phyloP scores from a whole-genome alignment of 768 basidiomycete species.

The Megacollybia marginata region DNA sequence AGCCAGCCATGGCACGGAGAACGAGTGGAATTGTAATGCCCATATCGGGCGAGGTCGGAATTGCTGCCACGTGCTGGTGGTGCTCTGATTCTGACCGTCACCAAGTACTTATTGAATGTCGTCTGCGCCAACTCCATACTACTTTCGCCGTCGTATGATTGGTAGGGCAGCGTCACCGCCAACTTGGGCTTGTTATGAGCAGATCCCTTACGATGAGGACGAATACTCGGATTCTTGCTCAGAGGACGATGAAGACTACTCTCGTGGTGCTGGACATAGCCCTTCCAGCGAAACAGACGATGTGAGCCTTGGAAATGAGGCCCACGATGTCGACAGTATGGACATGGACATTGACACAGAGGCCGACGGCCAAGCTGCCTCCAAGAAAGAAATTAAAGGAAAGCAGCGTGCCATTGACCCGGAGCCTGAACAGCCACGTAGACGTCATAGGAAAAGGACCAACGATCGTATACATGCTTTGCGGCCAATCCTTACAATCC shows the following conservation, averaged over 20 bases:
- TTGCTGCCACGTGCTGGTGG: too few relatives aligned
- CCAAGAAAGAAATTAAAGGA: slow-evolving; percentile 63
- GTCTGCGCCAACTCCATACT: slow-evolving; percentile 25
- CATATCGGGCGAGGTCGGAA: background rate
- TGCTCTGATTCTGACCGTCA: too few relatives aligned
- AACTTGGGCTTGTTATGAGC: slow-evolving; percentile 88
- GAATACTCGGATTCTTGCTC: slow-evolving; percentile 58
- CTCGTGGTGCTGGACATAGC: slow-evolving; percentile 13
- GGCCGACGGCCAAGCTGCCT: slow-evolving; percentile 37
- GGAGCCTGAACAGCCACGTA: slow-evolving; percentile 43
- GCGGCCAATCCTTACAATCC: slow-evolving; percentile 80
- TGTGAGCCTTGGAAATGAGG: slow-evolving; percentile 20
- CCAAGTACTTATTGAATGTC: background rate
- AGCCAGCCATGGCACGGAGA: slow-evolving; percentile 66
- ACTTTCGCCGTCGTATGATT: slow-evolving; percentile 66
- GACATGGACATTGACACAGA: slow-evolving; percentile 50
- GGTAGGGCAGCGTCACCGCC: slow-evolving; percentile 79
- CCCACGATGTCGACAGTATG: slow-evolving; percentile 37
- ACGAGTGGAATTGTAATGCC: background rate
- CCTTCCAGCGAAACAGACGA: slow-evolving; percentile 25
- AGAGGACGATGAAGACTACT: slow-evolving; percentile 68
- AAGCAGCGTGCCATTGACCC: slow-evolving; percentile 75
- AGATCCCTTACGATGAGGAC: slow-evolving; percentile 66
- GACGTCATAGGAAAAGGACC: slow-evolving; percentile 44
- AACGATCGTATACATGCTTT: slow-evolving; percentile 47